Percentiles rank a stretch among this genome's conserved stretches.
Evolutionary conservation across 495 filamentous ascomycete genomes (phyloP).

Genomic region (Lineolata rhizophorae): DNA sequence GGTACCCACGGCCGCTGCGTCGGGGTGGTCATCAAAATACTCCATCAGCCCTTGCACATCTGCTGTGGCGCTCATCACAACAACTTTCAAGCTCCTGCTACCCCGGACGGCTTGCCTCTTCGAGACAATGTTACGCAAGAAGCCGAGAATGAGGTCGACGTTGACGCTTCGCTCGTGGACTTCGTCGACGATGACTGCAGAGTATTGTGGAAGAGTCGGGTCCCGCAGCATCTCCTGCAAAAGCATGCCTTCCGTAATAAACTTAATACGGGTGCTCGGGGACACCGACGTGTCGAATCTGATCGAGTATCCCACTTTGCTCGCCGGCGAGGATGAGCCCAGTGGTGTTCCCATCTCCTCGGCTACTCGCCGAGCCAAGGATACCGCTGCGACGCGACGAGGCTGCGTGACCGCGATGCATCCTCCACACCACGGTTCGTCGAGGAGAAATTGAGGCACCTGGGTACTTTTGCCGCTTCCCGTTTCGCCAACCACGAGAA

Average conservation of each 20-base stretch:
- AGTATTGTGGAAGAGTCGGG: constrained; percentile 63
- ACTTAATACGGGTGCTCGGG: constrained; percentile 66
- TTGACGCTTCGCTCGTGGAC: constrained; percentile 96
- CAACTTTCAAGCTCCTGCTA: constrained; percentile 45
- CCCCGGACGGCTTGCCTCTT: constrained; percentile 28
- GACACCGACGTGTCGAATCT: constrained; percentile 72
- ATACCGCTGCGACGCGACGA: constrained; percentile 82
- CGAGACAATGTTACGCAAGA: constrained; percentile 51
- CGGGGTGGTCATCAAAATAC: constrained; percentile 36
- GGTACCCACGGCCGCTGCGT: constrained; percentile 1
- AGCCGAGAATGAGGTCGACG: constrained; percentile 75
- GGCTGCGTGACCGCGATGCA: constrained; percentile 94
- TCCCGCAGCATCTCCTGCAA: constrained; percentile 85
- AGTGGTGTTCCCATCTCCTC: constrained; percentile 76
- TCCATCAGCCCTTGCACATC: constrained; percentile 54
- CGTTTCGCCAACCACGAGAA: constrained; percentile 81
- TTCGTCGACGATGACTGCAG: constrained; percentile 82
- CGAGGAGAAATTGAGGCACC: constrained; percentile 70
- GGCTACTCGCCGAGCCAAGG: constrained; percentile 71
- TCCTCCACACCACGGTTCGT: constrained; percentile 65
- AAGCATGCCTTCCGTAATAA: constrained; percentile 90
- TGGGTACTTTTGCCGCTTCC: constrained; percentile 96
- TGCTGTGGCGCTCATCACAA: constrained; percentile 93
- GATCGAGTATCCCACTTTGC: constrained; percentile 78
- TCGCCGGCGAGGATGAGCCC: constrained; percentile 36